Percentiles rank a stretch among this genome's conserved stretches.
These are phyloP conservation scores for Phialophora macrospora DNA, from an alignment of 2,329 filamentous ascomycete genomes.

Conservation along the genomic window DNA sequence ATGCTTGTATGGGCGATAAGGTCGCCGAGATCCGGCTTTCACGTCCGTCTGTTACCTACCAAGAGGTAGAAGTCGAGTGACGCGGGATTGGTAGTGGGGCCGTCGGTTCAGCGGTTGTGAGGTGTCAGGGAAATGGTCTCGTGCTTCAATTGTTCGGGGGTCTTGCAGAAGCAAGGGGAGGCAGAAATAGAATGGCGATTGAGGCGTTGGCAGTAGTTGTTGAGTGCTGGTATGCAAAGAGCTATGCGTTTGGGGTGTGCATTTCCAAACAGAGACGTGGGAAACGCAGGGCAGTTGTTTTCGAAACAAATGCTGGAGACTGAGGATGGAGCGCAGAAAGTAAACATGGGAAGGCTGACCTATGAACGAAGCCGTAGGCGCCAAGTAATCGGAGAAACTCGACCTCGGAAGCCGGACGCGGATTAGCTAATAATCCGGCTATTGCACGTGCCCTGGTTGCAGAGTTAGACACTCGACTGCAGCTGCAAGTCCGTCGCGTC, in stretches of 20 bases:
- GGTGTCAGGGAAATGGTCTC: conserved; percentile 22
- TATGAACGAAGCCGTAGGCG: conserved; percentile 8
- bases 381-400: conserved; percentile 8
- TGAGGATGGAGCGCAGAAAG: conserved; percentile 7
- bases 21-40: neutral
- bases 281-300: conserved; percentile 6
- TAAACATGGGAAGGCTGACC: conserved; percentile 20
- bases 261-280: neutral
- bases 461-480: conserved; percentile 1
- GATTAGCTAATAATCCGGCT: conserved; percentile 15
- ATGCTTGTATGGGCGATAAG: conserved; percentile 9
- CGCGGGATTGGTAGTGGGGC: neutral
- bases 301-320: conserved; percentile 9
- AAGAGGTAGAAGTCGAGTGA: neutral
- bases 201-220: neutral
- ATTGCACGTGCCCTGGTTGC: conserved; percentile 9
- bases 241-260: neutral
- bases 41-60: neutral
- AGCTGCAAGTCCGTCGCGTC: conserved; percentile 20
- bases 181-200: neutral
- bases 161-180: neutral
- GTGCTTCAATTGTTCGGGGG: conserved; percentile 21
- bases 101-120: too few species aligned
- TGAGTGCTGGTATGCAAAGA: neutral
- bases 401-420: conserved; percentile 12